Evolutionary conservation across 495 filamentous ascomycete genomes (phyloP).

Genomic region (Cercophora samala): DNA sequence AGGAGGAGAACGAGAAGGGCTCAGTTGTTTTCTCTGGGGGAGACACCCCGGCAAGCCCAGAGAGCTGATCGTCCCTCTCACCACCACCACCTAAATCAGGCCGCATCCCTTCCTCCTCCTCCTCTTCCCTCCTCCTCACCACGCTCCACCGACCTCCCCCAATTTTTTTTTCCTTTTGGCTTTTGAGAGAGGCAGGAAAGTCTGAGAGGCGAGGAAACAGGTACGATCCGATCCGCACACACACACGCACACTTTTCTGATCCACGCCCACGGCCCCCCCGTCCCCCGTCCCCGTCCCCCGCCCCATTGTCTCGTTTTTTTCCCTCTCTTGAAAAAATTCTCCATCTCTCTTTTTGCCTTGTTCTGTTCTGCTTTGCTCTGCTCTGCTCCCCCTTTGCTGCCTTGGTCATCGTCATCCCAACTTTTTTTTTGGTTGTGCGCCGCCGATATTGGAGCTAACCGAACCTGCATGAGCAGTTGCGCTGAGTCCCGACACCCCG

Average conservation of each 20-base stretch:
- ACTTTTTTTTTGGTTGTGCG: slow-evolving; percentile 15
- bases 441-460: slow-evolving; percentile 25
- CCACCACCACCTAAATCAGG: slow-evolving; percentile 43
- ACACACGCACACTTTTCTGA: slow-evolving; percentile 1
- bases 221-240: slow-evolving; percentile 25
- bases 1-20: slow-evolving; percentile 1
- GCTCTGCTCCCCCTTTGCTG: slow-evolving; percentile 1
- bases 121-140: slow-evolving; percentile 35
- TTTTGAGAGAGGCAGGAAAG: slow-evolving; percentile 30
- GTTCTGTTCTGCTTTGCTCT: slow-evolving; percentile 9
- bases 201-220: slow-evolving; percentile 37
- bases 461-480: slow-evolving; percentile 26
- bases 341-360: not conserved
- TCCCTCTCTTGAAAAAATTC: not conserved
- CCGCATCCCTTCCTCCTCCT: slow-evolving; percentile 34
- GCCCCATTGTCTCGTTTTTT: not conserved
- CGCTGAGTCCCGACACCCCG: slow-evolving; percentile 19
- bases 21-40: slow-evolving; percentile 9
- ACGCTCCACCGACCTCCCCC: slow-evolving; percentile 37
- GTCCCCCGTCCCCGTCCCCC: no score
- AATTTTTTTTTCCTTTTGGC: slow-evolving; percentile 27
- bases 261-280: not conserved
- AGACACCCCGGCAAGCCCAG: not conserved
- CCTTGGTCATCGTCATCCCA: slow-evolving; percentile 23
- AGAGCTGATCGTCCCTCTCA: slow-evolving; percentile 40